phyloP scores from a whole-genome alignment of 257 asterid genomes.

The Solanum medicagineum region DNA sequence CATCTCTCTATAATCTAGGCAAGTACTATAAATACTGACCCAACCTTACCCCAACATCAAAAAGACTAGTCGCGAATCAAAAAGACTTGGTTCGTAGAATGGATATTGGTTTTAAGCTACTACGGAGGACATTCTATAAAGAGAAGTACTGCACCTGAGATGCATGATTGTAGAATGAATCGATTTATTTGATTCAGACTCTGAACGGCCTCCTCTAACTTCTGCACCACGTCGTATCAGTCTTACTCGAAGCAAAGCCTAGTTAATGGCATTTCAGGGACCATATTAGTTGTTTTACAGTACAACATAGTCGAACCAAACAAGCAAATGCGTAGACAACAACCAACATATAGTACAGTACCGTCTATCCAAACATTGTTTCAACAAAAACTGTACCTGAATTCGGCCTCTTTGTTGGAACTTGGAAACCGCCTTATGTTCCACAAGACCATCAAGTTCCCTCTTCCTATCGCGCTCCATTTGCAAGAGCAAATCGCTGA shows the following conservation, averaged over 20 bases:
- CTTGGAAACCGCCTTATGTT: constrained; percentile 43
- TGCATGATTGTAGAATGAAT: constrained; percentile 18
- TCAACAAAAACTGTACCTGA: constrained; percentile 27
- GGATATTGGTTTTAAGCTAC: background rate
- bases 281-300: background rate
- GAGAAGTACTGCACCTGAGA: constrained; percentile 24
- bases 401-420: constrained; percentile 77
- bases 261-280: too few relatives aligned
- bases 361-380: too few relatives aligned
- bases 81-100: background rate
- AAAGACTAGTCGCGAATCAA: too few relatives aligned
- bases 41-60: too few relatives aligned
- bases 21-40: background rate
- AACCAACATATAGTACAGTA: background rate
- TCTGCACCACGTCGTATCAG: constrained; percentile 52
- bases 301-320: background rate
- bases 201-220: constrained; percentile 13
- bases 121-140: too few relatives aligned
- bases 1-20: background rate
- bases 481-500: constrained; percentile 38
- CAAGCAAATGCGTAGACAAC: background rate
- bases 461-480: constrained; percentile 45
- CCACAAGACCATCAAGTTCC: constrained; percentile 45
- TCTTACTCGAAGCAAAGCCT: constrained; percentile 63
- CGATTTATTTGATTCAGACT: constrained; percentile 18